Base-by-base conservation (phyloP, 768 basidiomycete species). In the Naganishia kalamii region DNA sequence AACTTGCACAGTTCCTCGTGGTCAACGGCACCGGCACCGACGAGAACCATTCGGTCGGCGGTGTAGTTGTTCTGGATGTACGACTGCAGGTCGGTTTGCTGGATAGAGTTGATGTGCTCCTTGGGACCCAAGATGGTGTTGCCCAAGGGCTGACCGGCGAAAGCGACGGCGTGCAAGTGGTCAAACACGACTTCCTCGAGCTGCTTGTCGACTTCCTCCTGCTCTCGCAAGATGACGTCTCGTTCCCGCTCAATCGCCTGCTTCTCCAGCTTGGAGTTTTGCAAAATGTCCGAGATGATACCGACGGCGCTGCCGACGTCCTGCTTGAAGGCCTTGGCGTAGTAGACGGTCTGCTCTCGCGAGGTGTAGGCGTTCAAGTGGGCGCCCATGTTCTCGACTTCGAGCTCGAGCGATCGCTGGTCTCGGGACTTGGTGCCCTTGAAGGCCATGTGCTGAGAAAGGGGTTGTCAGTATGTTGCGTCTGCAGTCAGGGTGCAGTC, bases 51-150 rank as follows among this genome's bases (percentile, higher is more conserved):
- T 67, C 94, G 90, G 82, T 99, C 94, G 47, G 93, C 87, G 60
- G 91, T 94, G 81, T 98, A 98, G 84, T 99, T 98, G 71, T 88
- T 93, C 79, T 91, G 86, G 82, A 98, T 97, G 81, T 98, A 99
- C 25, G 82, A 83, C 23, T 84, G 79, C 46, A 99, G 86, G 79
- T 98, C 93, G 69, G 89, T 86, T 51, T 88, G 87, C 78, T 87
- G 86, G 81, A 99, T 93, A 64, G 94, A 96, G 68, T 94, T 83
- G 73, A 99, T 98, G 82, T 97, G 96, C 66, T 84, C 83, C 79
- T 92, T 92, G 60, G 96, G 93, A 3, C 94, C 96, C 65, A 98
- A 90, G 78, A 98, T 98, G 68, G 93, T 97, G 71, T 92, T 87
- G 32, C 96, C 96, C 49, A 99, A 86, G 40, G 92, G 86, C 81